Base-by-base conservation (phyloP, 1,284 basidiomycete genomes). In the Irpex rosettiformis region DNA sequence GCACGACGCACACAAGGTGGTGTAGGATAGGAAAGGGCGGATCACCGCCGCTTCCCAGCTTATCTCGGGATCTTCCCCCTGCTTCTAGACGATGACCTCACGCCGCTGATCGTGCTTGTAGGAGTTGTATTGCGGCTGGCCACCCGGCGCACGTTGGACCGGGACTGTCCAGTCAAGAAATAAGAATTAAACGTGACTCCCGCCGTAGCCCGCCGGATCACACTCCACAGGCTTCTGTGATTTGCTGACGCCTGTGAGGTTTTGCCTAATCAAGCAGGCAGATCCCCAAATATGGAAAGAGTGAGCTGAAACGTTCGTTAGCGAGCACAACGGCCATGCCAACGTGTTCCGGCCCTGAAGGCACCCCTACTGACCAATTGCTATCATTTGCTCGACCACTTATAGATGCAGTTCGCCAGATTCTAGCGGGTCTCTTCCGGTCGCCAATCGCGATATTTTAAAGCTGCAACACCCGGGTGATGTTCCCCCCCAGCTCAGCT, bases 401-500 rank as follows among this genome's bases (percentile, higher is more conserved):
- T 18, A 37, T 8, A 45, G 43, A 51, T 51, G 48, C 8, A 11
- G 27, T 47, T 37, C 33, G 11, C n/a, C 5, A 37, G 33, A 37
- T 47, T 47, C 45, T 47, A 8, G 22, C 45, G 45, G 45, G 18
- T 29, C 51, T 52, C 18, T 24, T 52, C 51, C 52, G 48, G 27
- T n/a, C 48, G 27, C 48, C 18, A 37, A 43, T 21, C 51, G 18
- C 4, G 5, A 43, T 30, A 25, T 13, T 47, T 40, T 45, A 30
- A 28, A 42, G 42, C 40, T 43, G 33, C 43, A 49, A 27, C 24
- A 10, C 45, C 55, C 42, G 45, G 18, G 29, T 11, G 18, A 22
- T 49, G 43, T 49, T 24, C 27, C 25, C n/a, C n/a, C n/a, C 18
- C 25, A 51, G 48, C 48, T 51, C 10, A 22, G 45, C 52, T 61